Base-by-base conservation (phyloP, 2,329 filamentous ascomycete genomes). In the Dactylellina haptotyla region DNA sequence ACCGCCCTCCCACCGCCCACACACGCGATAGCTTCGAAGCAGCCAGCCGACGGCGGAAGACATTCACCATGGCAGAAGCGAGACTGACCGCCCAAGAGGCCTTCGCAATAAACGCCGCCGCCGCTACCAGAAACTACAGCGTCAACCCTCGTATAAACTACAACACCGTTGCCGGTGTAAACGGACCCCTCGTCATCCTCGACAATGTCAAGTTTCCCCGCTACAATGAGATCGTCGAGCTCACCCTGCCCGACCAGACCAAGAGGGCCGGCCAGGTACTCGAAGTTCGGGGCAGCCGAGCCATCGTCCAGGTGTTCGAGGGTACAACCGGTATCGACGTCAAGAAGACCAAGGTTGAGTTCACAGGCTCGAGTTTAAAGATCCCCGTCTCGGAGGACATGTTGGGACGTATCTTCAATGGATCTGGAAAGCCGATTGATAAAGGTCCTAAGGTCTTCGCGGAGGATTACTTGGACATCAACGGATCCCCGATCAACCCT, bases 341-440 rank as follows among this genome's bases (percentile, higher is more conserved):
- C 77, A 97, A 98, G 87, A 99, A 88, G 91, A 93, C 92, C 28
- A 67, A 70, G 25, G 94, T 99, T 82, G 92, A 99, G 82, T 98
- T 99, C 83, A 96, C 91, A 30, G 95, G 95, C 74, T 88, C 97
- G 84, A 98, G 92, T 84, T 85, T 99, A 85, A 98, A 98, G 87
- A 90, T 99, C 59, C 95, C 95, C 83, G 95, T 99, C 73, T 98
- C 95, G 58, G 96, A 99, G 84, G 95, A 99, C 85, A 99, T 99
- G 95, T 84, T 99, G 83, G 95, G 95, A 77, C 94, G 96, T 85
- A 93, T 98, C 82, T 99, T 99, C 81, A 93, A 99, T 84, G 70
- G 95, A 79, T 98, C 95, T 74, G 95, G 95, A 80, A 90, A 94
- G 82, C 91, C 96, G 78, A 99, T 99, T 82, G 95, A 99, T 84